These are phyloP conservation scores for Thermomucor indicae-seudaticae DNA, from an alignment of 371 early-diverging fungal genomes.

Conservation along the genomic window DNA sequence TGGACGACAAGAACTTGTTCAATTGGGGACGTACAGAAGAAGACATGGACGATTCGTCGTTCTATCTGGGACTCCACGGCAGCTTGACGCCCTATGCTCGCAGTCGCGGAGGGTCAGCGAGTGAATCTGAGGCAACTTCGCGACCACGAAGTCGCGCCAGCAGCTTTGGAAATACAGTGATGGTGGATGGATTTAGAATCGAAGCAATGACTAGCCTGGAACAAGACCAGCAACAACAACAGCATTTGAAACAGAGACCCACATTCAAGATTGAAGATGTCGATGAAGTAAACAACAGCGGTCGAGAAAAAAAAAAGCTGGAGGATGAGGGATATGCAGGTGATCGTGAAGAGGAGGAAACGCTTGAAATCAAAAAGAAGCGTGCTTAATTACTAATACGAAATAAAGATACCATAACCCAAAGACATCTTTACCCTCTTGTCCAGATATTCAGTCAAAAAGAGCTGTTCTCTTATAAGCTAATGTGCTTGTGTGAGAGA, in stretches of 20 bases:
- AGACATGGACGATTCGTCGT: conserved; percentile 10
- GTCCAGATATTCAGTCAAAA: no score
- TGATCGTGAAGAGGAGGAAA: conserved; percentile 20
- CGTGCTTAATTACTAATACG: no score
- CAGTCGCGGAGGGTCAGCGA: conserved; percentile 19
- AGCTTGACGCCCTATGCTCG: conserved; percentile 7
- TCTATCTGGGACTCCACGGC: conserved; percentile 12
- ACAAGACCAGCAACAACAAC: background rate
- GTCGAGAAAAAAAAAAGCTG: background rate
- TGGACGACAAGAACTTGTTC: conserved; percentile 48
- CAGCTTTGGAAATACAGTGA: conserved; percentile 16
- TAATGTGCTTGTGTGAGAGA: no score
- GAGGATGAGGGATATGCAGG: conserved; percentile 22
- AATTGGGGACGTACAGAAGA: conserved; percentile 37
- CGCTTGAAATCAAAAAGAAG: conserved; percentile 6
- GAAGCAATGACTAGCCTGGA: conserved; percentile 8
- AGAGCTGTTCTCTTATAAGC: no score
- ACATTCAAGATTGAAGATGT: conserved; percentile 16
- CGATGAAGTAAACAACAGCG: conserved; percentile 8
- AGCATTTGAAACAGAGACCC: conserved; percentile 6
- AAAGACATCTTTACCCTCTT: no score
- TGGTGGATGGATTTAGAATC: conserved; percentile 13
- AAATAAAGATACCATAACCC: no score
- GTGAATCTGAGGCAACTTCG: conserved; percentile 15
- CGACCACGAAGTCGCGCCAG: conserved; percentile 18